A percentile compares a stretch with the other conserved stretches of the same genome.
These are phyloP conservation scores for Fonsecaea pedrosoi DNA, from an alignment of 2,329 filamentous ascomycete species.

Conservation along the genomic window DNA sequence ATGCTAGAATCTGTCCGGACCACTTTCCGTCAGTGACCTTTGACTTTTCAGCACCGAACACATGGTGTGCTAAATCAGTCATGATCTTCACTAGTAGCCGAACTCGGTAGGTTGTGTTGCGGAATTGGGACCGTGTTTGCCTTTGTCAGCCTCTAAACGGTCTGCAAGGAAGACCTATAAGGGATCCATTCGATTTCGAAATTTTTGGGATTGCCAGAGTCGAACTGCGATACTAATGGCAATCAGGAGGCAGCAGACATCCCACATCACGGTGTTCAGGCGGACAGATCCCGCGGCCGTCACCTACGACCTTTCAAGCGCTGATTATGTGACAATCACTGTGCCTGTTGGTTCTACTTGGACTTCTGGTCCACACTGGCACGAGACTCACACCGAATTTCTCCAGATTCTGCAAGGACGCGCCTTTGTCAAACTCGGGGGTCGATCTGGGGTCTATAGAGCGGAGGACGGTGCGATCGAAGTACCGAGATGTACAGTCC, in stretches of 20 bases:
- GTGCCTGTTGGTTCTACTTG: constrained; percentile 54
- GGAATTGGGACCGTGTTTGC: constrained; percentile 17
- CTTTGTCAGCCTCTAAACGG: constrained; percentile 11
- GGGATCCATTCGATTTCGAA: background rate
- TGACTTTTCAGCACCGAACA: background rate
- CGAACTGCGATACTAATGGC: constrained; percentile 5
- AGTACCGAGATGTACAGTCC: constrained; percentile 46
- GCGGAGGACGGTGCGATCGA: constrained; percentile 42
- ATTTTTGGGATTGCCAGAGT: background rate
- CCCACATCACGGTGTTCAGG: constrained; percentile 18
- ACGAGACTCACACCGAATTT: constrained; percentile 56
- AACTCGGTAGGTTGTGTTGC: background rate
- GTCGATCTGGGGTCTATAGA: constrained; percentile 10
- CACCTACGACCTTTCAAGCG: constrained; percentile 47
- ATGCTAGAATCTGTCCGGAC: background rate
- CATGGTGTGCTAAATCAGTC: background rate
- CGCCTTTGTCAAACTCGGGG: constrained; percentile 39
- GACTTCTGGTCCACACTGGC: constrained; percentile 60
- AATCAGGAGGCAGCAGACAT: constrained; percentile 20
- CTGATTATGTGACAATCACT: constrained; percentile 51
- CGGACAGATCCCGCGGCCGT: constrained; percentile 25
- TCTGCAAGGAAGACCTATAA: background rate
- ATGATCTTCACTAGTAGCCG: background rate
- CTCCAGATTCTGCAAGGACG: constrained; percentile 52
- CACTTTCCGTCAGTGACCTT: background rate